Conservation (phyloP, 176 grass and related monocot genomes). For the Leersia perrieri region DNA sequence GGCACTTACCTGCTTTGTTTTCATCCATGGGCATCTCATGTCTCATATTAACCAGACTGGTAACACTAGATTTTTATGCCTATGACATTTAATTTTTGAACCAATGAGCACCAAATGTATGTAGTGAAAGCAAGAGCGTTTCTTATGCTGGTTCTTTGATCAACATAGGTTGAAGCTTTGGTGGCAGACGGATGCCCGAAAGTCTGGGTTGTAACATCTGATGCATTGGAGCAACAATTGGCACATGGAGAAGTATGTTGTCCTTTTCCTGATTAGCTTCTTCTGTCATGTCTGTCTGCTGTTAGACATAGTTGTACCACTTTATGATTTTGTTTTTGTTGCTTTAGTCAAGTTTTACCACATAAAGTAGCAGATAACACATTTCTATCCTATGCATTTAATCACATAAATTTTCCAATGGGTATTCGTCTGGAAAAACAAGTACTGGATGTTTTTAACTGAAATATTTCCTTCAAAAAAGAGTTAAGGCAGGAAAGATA, state of each 20-base stretch:
- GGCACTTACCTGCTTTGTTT: not conserved
- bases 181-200: conserved; percentile 77
- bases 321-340: not conserved
- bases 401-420: not conserved
- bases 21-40: not conserved
- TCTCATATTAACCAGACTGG: not conserved
- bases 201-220: conserved; percentile 83
- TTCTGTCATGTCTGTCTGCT: not conserved
- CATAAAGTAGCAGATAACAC: not conserved
- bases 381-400: not conserved
- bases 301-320: conserved; percentile 1
- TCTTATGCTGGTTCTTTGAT: conserved; percentile 34
- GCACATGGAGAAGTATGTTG: conserved; percentile 66
- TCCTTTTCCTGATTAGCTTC: not conserved
- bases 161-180: conserved; percentile 83
- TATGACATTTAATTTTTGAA: not conserved
- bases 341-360: not conserved
- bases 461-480: not conserved
- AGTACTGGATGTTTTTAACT: conserved; percentile 14
- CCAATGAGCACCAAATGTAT: not conserved
- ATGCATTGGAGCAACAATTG: conserved; percentile 77
- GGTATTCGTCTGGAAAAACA: not conserved
- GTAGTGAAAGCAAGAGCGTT: not conserved
- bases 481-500: not conserved
- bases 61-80: not conserved